Base-by-base conservation (phyloP, 208 protist species). In the Crithidia bombi region DNA sequence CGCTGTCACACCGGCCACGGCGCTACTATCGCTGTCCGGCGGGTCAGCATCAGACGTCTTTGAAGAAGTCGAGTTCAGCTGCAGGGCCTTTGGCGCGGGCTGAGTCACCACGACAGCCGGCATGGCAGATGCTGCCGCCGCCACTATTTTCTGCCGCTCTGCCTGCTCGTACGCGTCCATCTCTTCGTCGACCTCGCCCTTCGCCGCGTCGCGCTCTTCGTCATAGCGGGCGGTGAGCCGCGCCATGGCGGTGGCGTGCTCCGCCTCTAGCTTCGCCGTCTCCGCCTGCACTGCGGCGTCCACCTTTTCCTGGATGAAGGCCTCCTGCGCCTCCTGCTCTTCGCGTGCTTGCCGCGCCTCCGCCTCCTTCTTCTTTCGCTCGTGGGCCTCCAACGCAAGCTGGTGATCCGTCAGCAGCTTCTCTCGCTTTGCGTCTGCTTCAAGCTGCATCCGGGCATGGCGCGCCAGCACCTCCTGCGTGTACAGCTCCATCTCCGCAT, bases 151-250 rank as follows among this genome's bases (percentile, higher is more conserved):
- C 61, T 77, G 32, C 23, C 57, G 65, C 59, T 84, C 72, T 14
- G 70, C 70, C 21, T 50, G 41, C 55, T 81, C 81, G 57, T 86
- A 89, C 38, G 81, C 77, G 15, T 46, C 23, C 44, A 91, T 80
- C 65, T 93, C 85, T 56, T 90, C 79, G 19, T 90, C 83, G 25
- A 91, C 76, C 77, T 88, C 83, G 1, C 65, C 81, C 51, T 75
- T 68, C 46, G 85, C 59, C 9, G 69, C 71, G 12, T 69, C 67
- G 57, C 82, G 75, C 68, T 93, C 85, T 38, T 83, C 78, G 28
- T 58, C 66, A 71, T 88, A 88, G 50, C 77, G 47, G 38, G 65
- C 35, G 38, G 35, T 5, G 64, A 71, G 71, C 19, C 77, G 75
- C 32, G 63, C 33, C 65, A 78, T 35, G 3, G 73, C 71, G 7